A percentile compares a stretch with the other conserved stretches of the same genome.
These are phyloP conservation scores for Mycena indigotica DNA, from an alignment of 768 basidiomycete species.

Conservation along the genomic window DNA sequence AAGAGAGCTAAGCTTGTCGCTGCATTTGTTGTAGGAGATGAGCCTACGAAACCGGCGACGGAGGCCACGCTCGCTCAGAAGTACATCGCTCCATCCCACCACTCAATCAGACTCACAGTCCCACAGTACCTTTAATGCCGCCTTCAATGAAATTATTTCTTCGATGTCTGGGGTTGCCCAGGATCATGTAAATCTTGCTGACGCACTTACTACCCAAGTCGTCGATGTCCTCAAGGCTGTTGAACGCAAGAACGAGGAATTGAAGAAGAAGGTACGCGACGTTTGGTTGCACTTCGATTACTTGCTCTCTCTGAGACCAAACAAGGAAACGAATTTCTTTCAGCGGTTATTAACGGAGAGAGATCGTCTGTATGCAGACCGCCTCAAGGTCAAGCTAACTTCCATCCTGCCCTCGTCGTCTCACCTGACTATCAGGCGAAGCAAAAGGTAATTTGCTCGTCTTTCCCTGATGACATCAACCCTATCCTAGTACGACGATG, in stretches of 20 bases:
- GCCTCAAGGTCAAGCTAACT: conserved; percentile 58
- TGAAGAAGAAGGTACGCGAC: conserved; percentile 67
- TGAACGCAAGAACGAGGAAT: conserved; percentile 64
- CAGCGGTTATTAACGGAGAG: conserved; percentile 71
- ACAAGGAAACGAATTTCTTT: conserved; percentile 68
- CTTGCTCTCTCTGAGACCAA: conserved; percentile 8
- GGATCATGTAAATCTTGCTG: conserved; percentile 70
- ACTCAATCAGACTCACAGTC: conserved; percentile 12
- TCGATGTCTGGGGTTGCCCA: conserved; percentile 63
- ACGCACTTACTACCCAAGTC: conserved; percentile 59
- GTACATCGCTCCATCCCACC: conserved; percentile 36
- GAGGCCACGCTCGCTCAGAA: conserved; percentile 55
- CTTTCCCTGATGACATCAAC: conserved; percentile 13
- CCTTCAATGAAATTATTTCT: conserved; percentile 66
- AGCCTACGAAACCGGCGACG: conserved; percentile 65
- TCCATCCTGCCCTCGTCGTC: conserved; percentile 8
- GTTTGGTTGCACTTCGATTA: conserved; percentile 1
- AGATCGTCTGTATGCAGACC: conserved; percentile 67
- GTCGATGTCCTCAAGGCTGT: conserved; percentile 63
- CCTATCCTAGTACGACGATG: conserved; percentile 68
- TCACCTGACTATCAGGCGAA: conserved; percentile 48
- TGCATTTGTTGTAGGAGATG: conserved; percentile 62
- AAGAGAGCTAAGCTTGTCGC: conserved; percentile 65
- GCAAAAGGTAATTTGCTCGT: conserved; percentile 51
- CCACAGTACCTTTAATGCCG: conserved; percentile 69